A percentile compares a stretch with the other conserved stretches of the same genome.
Evolutionary conservation across 208 protist genomes (phyloP).

Genomic region (Trichomonas vaginalis): DNA sequence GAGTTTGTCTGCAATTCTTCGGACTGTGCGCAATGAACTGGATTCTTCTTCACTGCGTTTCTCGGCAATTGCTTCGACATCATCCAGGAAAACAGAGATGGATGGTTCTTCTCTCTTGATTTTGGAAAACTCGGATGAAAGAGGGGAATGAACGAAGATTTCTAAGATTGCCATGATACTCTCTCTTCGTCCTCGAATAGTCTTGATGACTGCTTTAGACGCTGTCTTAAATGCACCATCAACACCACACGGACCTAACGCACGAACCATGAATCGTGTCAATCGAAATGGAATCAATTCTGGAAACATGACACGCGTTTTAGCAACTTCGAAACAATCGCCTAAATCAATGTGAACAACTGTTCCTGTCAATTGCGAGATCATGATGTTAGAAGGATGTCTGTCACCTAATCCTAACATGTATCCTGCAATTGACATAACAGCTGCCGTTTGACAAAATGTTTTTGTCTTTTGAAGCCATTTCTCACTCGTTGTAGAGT

Average conservation of each 20-base stretch:
- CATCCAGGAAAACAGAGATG: neutral
- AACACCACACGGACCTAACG: neutral
- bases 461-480: neutral
- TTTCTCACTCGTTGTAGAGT: neutral
- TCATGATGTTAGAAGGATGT: slow-evolving; percentile 14
- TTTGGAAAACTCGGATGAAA: neutral
- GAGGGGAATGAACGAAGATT: neutral
- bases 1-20: neutral
- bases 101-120: neutral
- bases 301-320: neutral
- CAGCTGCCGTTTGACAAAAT: neutral
- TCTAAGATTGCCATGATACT: neutral
- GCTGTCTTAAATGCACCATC: neutral
- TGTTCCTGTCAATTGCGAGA: neutral
- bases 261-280: slow-evolving; percentile 2
- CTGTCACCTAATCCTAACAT: slow-evolving; percentile 12
- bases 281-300: slow-evolving; percentile 20
- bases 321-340: neutral
- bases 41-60: neutral
- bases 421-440: neutral
- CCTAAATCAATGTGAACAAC: slow-evolving; percentile 16
- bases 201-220: neutral
- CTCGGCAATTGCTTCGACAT: neutral
- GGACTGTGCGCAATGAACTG: neutral
- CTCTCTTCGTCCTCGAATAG: neutral